Conservation (phyloP, 75 land plant genomes). For the Chamaecyparis obtusa region DNA sequence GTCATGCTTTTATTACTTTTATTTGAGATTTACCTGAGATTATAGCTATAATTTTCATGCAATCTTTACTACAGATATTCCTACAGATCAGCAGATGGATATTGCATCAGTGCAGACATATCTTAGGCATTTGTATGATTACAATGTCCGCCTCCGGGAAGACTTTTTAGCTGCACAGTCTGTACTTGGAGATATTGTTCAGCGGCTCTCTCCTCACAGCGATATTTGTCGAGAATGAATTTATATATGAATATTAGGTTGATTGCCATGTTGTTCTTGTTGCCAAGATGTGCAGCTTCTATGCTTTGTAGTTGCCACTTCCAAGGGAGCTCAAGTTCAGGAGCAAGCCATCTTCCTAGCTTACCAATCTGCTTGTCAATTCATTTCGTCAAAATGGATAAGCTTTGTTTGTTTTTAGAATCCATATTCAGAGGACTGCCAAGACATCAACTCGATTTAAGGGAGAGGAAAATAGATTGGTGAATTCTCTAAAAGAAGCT, state of each 20-base stretch:
- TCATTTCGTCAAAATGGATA: neutral
- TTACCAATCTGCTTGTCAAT: neutral
- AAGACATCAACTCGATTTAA: neutral
- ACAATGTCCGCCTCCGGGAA: conserved; percentile 14
- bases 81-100: neutral
- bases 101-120: conserved; percentile 8
- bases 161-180: conserved; percentile 18
- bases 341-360: neutral
- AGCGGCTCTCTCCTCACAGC: conserved; percentile 11
- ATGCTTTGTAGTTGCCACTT: neutral
- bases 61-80: neutral
- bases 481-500: neutral
- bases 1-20: neutral
- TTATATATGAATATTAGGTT: neutral
- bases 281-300: neutral
- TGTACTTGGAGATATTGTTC: conserved; percentile 13
- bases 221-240: neutral
- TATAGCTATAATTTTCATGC: neutral
- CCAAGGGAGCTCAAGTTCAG: neutral
- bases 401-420: neutral
- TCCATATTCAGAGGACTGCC: neutral
- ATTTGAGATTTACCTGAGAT: neutral
- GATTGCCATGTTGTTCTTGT: neutral
- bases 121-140: conserved; percentile 3
- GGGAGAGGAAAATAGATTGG: neutral